Evolutionary conservation across 2,329 filamentous ascomycete species (phyloP).

Genomic region (Cladophialophora psammophila): DNA sequence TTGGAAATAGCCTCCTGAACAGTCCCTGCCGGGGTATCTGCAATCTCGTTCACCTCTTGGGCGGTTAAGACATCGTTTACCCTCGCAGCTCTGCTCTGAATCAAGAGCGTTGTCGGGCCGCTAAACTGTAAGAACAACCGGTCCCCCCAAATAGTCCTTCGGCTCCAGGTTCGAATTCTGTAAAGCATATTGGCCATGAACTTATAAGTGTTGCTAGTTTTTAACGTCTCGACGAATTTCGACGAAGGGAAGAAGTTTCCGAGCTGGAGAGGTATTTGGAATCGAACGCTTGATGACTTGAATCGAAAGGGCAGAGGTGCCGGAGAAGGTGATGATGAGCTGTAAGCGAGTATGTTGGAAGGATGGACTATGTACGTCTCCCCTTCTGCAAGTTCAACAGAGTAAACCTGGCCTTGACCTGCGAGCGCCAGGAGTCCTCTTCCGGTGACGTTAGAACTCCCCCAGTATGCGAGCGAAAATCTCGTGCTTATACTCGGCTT

Average conservation of each 20-base stretch:
- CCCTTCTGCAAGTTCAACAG: conserved; percentile 77
- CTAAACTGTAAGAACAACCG: conserved; percentile 88
- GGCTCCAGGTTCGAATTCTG: conserved; percentile 74
- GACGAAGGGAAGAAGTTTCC: conserved; percentile 70
- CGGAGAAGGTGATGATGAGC: conserved; percentile 67
- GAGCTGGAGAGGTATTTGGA: conserved; percentile 79
- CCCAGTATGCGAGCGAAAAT: conserved; percentile 82
- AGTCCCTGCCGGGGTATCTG: conserved; percentile 77
- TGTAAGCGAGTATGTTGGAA: conserved; percentile 89
- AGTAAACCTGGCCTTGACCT: conserved; percentile 88
- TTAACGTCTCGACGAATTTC: conserved; percentile 76
- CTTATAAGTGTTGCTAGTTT: conserved; percentile 76
- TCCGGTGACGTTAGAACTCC: conserved; percentile 85
- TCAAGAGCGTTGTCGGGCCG: conserved; percentile 82
- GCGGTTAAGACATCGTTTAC: conserved; percentile 78
- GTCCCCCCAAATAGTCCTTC: conserved; percentile 91
- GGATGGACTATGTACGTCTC: conserved; percentile 94
- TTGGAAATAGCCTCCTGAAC: conserved; percentile 64
- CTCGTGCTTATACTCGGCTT: conserved; percentile 74
- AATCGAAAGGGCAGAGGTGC: conserved; percentile 86
- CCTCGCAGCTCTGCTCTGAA: conserved; percentile 85
- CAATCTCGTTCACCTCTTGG: conserved; percentile 88
- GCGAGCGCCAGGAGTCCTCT: conserved; percentile 84
- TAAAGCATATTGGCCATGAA: conserved; percentile 70
- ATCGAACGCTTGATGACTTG: conserved; percentile 73